Evolutionary conservation across 768 basidiomycete species (phyloP).

Genomic region (Candolleomyces eurysporus): DNA sequence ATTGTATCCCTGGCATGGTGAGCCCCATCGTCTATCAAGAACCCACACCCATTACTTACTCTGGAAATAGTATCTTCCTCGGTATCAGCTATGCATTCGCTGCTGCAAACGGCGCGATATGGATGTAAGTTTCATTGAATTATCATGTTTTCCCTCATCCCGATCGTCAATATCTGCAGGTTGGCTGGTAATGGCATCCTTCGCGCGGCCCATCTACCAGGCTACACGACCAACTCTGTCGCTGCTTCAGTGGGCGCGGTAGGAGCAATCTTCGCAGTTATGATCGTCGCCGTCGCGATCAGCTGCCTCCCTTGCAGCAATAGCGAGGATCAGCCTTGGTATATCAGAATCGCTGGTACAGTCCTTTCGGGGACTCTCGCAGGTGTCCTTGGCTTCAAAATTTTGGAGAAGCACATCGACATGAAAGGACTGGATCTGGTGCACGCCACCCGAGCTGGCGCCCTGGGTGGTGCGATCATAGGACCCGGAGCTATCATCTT

Average conservation of each 20-base stretch:
- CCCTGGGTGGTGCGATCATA: constrained; percentile 20
- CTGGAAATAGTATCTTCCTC: not conserved
- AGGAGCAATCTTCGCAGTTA: constrained; percentile 13
- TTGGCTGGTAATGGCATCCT: constrained; percentile 22
- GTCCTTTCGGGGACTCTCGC: constrained; percentile 13
- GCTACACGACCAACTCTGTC: not conserved
- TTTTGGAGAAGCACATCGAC: constrained; percentile 17
- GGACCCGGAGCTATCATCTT: constrained; percentile 15
- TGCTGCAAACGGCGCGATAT: constrained; percentile 3
- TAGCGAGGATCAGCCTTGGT: constrained; percentile 10
- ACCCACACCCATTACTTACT: not conserved
- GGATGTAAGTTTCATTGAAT: not conserved
- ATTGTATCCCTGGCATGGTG: too few species aligned
- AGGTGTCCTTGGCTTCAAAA: constrained; percentile 19
- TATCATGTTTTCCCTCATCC: not conserved
- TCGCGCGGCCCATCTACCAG: constrained; percentile 8
- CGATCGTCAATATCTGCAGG: constrained; percentile 3
- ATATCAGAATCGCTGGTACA: constrained; percentile 7
- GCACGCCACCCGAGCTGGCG: constrained; percentile 23
- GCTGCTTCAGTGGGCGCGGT: constrained; percentile 18
- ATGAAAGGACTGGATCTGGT: constrained; percentile 19
- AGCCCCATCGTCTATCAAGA: too few species aligned
- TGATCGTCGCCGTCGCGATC: constrained; percentile 9
- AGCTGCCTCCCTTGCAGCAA: constrained; percentile 2
- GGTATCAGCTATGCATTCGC: not conserved